Base-by-base conservation (phyloP, 2,329 filamentous ascomycete species). In the Fusarium sp. region DNA sequence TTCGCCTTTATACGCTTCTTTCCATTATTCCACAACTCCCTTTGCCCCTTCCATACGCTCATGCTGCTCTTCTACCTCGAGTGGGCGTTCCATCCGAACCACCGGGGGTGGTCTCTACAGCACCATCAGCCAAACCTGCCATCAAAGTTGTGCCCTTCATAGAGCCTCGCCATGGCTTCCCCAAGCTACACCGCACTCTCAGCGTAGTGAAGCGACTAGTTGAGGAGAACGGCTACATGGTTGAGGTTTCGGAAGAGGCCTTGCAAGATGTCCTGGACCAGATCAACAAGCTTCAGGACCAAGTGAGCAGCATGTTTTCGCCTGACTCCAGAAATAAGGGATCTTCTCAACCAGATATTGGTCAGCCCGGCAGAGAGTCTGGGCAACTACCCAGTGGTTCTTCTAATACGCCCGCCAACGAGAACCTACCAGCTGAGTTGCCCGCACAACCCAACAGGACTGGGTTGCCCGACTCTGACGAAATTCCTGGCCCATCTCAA, bases 241-340 rank as follows among this genome's bases (percentile, higher is more conserved):
- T 80, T n/a, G 71, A 78, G 17, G 74, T 81, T 35, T 66, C 78
- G 6, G 65, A 73, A 29, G 62, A 73, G 27, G 73, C 73, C 22
- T 55, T 82, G 7, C 56, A 75, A 6, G 70, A 75, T 31, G 76
- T 82, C 22, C 70, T 82, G 7, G 64, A 74, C 44, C 79, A 79
- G 64, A 76, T 82, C 55, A 72, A 77, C 38, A 62, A 42, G 2
- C 71, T 81, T 1, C 74, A 80, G 62, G 64, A 74, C 20, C 75
- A 82, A 67, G 78, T 81, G 17, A 62, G 69, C 24, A 69, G 44
- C 20, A 70, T 81, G 74, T 55, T 82, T 14, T 64, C 75, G 27
- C 64, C 69, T n/a, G 60, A 63, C 22, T 67, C 69, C n/a, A 22
- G 42, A n/a, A 55, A 66, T n/a, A 53, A 36, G 35, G 56, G 64